Base-by-base conservation (phyloP, 257 asterid species). In the Scutellaria minor region DNA sequence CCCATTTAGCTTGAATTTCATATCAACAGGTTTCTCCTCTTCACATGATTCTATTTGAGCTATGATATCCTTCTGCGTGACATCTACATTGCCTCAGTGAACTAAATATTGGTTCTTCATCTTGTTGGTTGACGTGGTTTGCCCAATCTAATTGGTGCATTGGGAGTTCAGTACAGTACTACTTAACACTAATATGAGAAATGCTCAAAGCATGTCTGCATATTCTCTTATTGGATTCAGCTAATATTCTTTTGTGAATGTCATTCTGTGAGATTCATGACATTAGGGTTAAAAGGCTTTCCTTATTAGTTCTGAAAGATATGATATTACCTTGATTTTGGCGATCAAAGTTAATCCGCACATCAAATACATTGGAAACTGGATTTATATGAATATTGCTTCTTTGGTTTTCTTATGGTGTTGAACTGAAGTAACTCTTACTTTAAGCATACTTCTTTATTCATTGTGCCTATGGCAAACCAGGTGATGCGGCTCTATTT, bases 401-500 rank as follows among this genome's bases (percentile, higher is more conserved):
- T 22, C 56, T 41, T 31, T 45, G 40, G 7, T 5, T 14, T 53
- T 57, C 7, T 15, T 51, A 27, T n/a, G 52, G 9, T 60, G 15
- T 64, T 12, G 20, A 13, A 15, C 20, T 57, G 52, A 35, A 64
- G 37, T 67, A 60, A 63, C 72, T 60, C 71, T 50, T 64, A 35
- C 27, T 72, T 50, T 67, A 55, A 18, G 18, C 42, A 1, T 42
- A 10, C 20, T 62, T 13, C 31, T 66, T 66, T 50, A 15, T 75
- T 70, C 57, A 65, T 64, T 80, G 27, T 66, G 59, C 79, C 85
- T 90, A 86, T 77, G 85, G 87, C 56, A 82, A 83, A 66, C 78
- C 91, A 61, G 85, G 88, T 66, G 90, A 73, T 75, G 80, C 83
- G 74, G 87, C 94, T 75, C 74, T 87, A 56, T 87, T 87, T 63